Evolutionary conservation across 2,329 filamentous ascomycete species (phyloP), one percentile per base, ranked within the genome.

Genomic region (Lasiodiplodia gonubiensis): DNA sequence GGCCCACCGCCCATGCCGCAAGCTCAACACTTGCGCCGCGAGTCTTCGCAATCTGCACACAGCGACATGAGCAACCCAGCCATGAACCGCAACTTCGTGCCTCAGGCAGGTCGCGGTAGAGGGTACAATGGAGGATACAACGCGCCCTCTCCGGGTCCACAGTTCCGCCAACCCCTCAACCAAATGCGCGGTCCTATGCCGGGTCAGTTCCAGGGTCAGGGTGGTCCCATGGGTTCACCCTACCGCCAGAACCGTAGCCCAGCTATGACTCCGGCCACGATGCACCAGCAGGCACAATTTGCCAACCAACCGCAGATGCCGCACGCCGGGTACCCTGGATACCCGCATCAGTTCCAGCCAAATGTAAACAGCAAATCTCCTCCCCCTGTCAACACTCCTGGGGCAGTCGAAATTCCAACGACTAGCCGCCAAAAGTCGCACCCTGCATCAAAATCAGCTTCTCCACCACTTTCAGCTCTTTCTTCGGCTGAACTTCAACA

Each of bases 11-110:
- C 74, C n/a, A 70, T 77, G n/a, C 76, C 87, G 66, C 90, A 91
- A 74, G 85, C 88, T n/a, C 87, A 86, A 71, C 94, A 98, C 80
- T 87, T 92, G 73, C 91, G 94, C 74, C 90, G 93, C 73, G 91
- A 94, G 77, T 97, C 94, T 35, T 90, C 90, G 46, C 93, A 95
- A 75, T 96, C 92, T 25, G 86, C 89, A 70, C 91, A 94, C 78
- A 88, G 88, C 77, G 91, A 94, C 70, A 86, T 90, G 79, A 87
- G 85, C 78, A 88, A 86, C 86, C 87, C 75, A 71, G 82, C 80
- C 74, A 42, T 63, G 42, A 73, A 76, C 69, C 75, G 77, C 16
- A 74, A 76, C 48, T 83, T 80, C 69, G 73, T 76, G 27, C 77
- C 79, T 14, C 78, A 77, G 67, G 82, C 79, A 69, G 79, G 81